A percentile compares a stretch with the other conserved stretches of the same genome.
Evolutionary conservation across 2,329 filamentous ascomycete species (phyloP).

Genomic region (Cladosporium sp.): DNA sequence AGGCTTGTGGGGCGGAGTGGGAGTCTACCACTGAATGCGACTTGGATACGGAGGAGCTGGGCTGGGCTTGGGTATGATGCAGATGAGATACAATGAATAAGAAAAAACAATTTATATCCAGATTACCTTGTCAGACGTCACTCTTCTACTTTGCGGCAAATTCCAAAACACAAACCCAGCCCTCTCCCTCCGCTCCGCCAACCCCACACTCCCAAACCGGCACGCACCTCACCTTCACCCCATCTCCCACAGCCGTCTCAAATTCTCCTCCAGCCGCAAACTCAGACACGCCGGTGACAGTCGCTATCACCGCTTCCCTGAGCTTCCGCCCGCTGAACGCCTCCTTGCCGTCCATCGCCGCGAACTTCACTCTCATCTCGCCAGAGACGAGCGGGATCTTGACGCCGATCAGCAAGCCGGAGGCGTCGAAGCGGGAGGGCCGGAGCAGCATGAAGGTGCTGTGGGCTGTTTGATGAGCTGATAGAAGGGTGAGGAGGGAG

Average conservation of each 20-base stretch:
- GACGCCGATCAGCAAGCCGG: neutral
- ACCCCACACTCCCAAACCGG: neutral
- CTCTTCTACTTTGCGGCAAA: neutral
- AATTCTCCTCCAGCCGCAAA: neutral
- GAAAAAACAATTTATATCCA: neutral
- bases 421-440: slow-evolving; percentile 16
- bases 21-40: no score
- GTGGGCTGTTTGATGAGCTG: slow-evolving; percentile 20
- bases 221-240: neutral
- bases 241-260: neutral
- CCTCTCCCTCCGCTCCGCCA: neutral
- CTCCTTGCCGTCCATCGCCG: neutral
- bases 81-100: neutral
- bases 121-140: neutral
- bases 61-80: neutral
- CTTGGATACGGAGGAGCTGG: neutral
- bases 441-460: slow-evolving; percentile 23
- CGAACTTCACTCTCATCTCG: neutral
- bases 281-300: neutral
- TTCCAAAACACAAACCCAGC: slow-evolving; percentile 8
- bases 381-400: neutral
- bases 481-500: slow-evolving; percentile 20
- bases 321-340: neutral
- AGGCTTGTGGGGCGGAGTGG: slow-evolving; percentile 1
- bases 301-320: slow-evolving; percentile 2